Evolutionary conservation across 2,329 filamentous ascomycete species (phyloP).

Genomic region (Fusarium hostae): DNA sequence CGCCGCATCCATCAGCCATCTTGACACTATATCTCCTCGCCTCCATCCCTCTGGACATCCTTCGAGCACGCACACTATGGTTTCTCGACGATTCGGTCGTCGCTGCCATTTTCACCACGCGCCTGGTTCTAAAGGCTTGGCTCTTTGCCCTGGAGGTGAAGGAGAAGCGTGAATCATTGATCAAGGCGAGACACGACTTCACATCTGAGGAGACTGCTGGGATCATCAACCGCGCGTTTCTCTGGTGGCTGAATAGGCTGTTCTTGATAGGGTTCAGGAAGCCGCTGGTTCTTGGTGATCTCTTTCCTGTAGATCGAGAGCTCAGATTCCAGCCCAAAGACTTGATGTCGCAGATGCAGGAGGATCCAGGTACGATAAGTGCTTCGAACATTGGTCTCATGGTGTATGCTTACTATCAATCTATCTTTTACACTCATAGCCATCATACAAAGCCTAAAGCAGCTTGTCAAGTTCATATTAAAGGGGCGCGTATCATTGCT

Average conservation of each 20-base stretch:
- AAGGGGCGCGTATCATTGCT: conserved; percentile 4
- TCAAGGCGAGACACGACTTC: conserved; percentile 4
- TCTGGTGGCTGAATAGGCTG: conserved; percentile 7
- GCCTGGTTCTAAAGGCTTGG: conserved; percentile 2
- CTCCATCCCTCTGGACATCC: conserved; percentile 1
- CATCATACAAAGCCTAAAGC: conserved; percentile 3
- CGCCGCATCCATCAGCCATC: conserved; percentile 4
- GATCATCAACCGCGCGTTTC: conserved; percentile 10
- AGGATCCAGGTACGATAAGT: conserved; percentile 7
- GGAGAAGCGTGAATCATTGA: conserved; percentile 7
- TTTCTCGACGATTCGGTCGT: conserved; percentile 6
- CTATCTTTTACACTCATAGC: conserved; percentile 4
- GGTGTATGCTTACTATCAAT: conserved; percentile 9
- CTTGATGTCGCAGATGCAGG: conserved; percentile 6
- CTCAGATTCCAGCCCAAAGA: conserved; percentile 9
- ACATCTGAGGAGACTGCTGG: conserved; percentile 8
- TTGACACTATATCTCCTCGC: conserved; percentile 4
- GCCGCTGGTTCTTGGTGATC: conserved; percentile 8
- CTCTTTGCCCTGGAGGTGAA: conserved; percentile 6
- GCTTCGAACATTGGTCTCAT: conserved; percentile 1
- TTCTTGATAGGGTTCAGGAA: conserved; percentile 8
- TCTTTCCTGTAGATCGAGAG: conserved; percentile 9
- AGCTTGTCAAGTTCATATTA: conserved; percentile 8
- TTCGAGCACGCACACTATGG: conserved; percentile 4
- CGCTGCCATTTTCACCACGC: conserved; percentile 8